phyloP scores from a whole-genome alignment of 257 asterid genomes.

The Nicotiana otophora region DNA sequence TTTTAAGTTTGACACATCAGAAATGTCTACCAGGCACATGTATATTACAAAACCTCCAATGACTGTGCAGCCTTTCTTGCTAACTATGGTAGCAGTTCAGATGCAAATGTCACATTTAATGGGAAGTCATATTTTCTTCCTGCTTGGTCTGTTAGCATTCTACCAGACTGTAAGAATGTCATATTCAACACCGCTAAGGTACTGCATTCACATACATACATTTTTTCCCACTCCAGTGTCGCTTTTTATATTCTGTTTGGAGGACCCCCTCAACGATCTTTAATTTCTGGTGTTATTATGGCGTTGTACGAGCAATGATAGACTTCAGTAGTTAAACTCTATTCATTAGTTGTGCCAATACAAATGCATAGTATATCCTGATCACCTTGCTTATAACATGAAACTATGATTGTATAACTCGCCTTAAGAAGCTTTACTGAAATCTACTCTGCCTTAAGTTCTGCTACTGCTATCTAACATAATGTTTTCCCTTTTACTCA shows the following conservation, averaged over 20 bases:
- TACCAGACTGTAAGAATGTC: constrained; percentile 69
- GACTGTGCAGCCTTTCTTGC: constrained; percentile 84
- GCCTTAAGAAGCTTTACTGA: neutral
- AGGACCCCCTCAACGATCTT: neutral
- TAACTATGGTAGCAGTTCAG: constrained; percentile 49
- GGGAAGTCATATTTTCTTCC: constrained; percentile 64
- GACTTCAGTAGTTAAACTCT: neutral
- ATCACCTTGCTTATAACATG: neutral
- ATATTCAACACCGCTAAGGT: constrained; percentile 80
- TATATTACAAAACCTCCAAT: constrained; percentile 51
- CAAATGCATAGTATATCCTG: neutral
- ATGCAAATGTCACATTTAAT: constrained; percentile 54
- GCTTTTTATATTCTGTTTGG: neutral
- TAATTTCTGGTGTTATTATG: neutral
- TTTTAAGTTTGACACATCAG: constrained; percentile 2
- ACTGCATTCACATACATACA: neutral
- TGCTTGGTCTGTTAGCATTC: constrained; percentile 93
- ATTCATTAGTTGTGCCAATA: neutral
- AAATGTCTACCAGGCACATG: constrained; percentile 54
- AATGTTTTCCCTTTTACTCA: neutral
- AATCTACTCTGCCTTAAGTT: neutral
- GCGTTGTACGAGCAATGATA: neutral
- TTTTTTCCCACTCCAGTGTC: neutral
- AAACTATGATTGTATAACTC: neutral
- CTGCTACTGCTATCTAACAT: constrained; percentile 7